phyloP scores from a whole-genome alignment of 169 alveolate species.

The Plasmodium gaboni region DNA sequence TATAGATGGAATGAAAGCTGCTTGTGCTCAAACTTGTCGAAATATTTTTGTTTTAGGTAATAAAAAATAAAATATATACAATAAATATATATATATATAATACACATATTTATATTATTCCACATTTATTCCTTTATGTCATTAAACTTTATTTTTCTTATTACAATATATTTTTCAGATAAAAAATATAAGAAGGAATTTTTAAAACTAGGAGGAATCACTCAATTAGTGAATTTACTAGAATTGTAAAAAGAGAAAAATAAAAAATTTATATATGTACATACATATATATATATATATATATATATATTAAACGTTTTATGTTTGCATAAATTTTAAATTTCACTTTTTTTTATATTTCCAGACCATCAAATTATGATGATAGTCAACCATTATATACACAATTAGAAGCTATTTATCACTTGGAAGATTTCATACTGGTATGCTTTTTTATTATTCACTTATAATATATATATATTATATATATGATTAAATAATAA shows the following conservation, averaged over 20 bases:
- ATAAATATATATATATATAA: background rate
- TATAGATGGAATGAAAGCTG: conserved; percentile 92
- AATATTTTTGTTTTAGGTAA: conserved; percentile 90
- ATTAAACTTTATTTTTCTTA: no score
- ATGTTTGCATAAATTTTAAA: conserved; percentile 4
- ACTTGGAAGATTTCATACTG: conserved; percentile 90
- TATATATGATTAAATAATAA: background rate
- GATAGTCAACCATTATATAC: conserved; percentile 87
- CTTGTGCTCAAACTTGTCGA: conserved; percentile 93
- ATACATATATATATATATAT: background rate
- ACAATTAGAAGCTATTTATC: conserved; percentile 92
- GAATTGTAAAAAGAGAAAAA: conserved; percentile 66
- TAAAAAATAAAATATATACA: background rate
- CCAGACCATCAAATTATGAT: conserved; percentile 80
- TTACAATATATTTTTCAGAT: conserved; percentile 68
- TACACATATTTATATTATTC: background rate
- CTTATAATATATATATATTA: background rate
- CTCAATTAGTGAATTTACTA: conserved; percentile 83
- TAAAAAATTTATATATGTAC: background rate
- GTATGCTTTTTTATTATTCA: conserved; percentile 47
- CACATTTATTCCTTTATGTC: no score
- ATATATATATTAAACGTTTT: background rate
- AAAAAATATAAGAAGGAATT: conserved; percentile 89
- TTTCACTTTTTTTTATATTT: background rate
- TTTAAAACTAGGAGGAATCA: conserved; percentile 89